These are phyloP conservation scores for Fusarium neocosmosporiellum DNA, from an alignment of 2,329 filamentous ascomycete genomes.

Conservation along the genomic window DNA sequence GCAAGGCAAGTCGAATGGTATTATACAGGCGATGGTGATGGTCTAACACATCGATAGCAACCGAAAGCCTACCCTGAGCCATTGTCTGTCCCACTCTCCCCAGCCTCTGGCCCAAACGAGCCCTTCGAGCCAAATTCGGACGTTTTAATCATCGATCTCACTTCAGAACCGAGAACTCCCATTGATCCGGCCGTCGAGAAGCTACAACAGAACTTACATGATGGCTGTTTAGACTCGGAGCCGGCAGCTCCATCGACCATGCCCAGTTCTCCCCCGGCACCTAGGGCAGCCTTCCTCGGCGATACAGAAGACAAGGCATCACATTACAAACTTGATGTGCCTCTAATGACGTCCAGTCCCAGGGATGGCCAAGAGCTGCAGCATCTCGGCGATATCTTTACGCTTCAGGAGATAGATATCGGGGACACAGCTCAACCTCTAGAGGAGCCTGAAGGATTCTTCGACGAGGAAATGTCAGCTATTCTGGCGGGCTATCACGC, in stretches of 20 bases:
- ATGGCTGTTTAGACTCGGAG: conserved; percentile 36
- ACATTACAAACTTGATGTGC: conserved; percentile 38
- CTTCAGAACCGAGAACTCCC: conserved; percentile 47
- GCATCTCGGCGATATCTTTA: not conserved
- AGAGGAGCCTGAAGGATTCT: conserved; percentile 10
- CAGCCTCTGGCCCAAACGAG: conserved; percentile 28
- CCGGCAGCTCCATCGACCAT: conserved; percentile 15
- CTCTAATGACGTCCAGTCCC: conserved; percentile 35
- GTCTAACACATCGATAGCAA: conserved; percentile 11
- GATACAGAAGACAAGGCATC: not conserved
- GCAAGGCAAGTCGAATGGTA: conserved; percentile 3
- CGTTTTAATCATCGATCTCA: conserved; percentile 41
- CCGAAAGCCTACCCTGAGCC: conserved; percentile 13
- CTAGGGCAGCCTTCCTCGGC: conserved; percentile 1
- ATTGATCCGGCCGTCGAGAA: not conserved
- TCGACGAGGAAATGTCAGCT: conserved; percentile 41
- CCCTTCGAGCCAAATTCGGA: conserved; percentile 36
- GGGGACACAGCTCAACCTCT: not conserved
- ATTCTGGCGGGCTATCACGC: conserved; percentile 32
- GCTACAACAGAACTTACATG: conserved; percentile 13
- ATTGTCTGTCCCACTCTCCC: conserved; percentile 46
- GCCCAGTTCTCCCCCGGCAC: conserved; percentile 24
- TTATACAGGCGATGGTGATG: too few relatives aligned
- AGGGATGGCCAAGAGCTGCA: not conserved
- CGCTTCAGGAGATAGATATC: not conserved